Evolutionary conservation across 2,329 filamentous ascomycete species (phyloP).

Genomic region (Xylaria sp.): DNA sequence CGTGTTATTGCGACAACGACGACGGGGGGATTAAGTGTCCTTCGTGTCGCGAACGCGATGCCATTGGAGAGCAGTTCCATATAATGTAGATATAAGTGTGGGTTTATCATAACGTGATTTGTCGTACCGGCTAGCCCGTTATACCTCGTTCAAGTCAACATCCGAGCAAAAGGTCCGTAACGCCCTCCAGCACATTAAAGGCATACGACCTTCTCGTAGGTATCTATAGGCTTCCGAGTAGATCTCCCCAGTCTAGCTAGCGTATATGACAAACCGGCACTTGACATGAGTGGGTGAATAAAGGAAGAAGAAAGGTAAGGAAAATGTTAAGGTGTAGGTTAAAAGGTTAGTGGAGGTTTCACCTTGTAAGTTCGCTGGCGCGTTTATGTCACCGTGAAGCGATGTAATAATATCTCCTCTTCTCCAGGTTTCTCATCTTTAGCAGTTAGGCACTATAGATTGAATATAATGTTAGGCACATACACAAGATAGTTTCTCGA

Average conservation of each 20-base stretch:
- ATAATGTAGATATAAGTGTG: constrained; percentile 22
- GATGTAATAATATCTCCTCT: constrained; percentile 5
- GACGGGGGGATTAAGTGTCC: constrained; percentile 15
- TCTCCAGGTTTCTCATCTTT: not conserved
- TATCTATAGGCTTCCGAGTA: too few relatives aligned
- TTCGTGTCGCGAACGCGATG: constrained; percentile 26
- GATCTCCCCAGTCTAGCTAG: too few relatives aligned
- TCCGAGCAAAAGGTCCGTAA: too few relatives aligned
- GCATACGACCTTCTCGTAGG: too few relatives aligned
- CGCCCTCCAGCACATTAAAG: too few relatives aligned
- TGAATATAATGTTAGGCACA: too few relatives aligned
- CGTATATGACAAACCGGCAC: too few relatives aligned
- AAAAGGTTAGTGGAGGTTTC: not conserved
- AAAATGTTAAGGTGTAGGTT: not conserved
- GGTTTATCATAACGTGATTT: not conserved
- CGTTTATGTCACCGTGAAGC: not conserved
- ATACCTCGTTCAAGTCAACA: too few relatives aligned
- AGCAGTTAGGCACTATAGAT: too few relatives aligned
- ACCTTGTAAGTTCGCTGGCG: not conserved
- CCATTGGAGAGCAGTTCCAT: not conserved
- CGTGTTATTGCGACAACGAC: constrained; percentile 32
- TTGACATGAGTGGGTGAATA: not conserved
- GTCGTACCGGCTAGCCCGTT: too few relatives aligned
- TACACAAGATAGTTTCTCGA: too few relatives aligned
- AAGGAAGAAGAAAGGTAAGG: not conserved